Evolutionary conservation across 2,329 filamentous ascomycete species (phyloP).

Genomic region (Ceratocystis lukuohia): DNA sequence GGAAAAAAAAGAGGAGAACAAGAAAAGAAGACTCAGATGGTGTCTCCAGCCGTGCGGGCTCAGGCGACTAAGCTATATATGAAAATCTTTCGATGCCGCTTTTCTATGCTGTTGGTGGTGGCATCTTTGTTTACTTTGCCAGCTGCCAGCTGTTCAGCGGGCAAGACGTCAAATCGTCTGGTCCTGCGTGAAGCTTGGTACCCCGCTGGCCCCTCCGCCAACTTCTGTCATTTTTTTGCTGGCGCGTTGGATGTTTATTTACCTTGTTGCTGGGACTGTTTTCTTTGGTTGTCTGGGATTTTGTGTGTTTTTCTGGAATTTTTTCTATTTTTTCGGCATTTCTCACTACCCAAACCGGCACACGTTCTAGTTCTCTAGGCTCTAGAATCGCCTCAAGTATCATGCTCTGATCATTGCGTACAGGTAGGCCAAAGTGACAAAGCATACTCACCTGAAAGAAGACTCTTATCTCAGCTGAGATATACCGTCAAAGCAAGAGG

Average conservation of each 20-base stretch:
- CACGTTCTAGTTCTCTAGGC: background rate
- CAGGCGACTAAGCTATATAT: background rate
- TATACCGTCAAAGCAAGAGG: background rate
- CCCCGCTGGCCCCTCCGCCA: background rate
- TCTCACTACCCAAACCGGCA: background rate
- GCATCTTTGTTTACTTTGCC: background rate
- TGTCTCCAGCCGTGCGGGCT: background rate
- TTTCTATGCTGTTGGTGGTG: background rate
- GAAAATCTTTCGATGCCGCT: background rate
- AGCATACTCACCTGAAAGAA: constrained; percentile 10
- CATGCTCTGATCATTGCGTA: background rate
- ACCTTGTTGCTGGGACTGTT: background rate
- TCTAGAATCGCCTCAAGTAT: background rate
- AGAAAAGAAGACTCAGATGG: background rate
- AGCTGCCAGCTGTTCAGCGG: background rate
- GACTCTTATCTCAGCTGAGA: background rate
- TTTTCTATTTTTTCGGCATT: background rate
- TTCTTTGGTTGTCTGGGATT: background rate
- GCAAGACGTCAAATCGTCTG: background rate
- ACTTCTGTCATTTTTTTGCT: background rate
- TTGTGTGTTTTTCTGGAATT: background rate
- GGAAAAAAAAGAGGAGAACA: background rate
- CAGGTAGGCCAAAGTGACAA: background rate
- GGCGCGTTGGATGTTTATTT: constrained; percentile 3
- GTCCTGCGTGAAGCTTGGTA: background rate